Base-by-base conservation (phyloP, 805 yeast species). In the Alloascoidea africana region DNA sequence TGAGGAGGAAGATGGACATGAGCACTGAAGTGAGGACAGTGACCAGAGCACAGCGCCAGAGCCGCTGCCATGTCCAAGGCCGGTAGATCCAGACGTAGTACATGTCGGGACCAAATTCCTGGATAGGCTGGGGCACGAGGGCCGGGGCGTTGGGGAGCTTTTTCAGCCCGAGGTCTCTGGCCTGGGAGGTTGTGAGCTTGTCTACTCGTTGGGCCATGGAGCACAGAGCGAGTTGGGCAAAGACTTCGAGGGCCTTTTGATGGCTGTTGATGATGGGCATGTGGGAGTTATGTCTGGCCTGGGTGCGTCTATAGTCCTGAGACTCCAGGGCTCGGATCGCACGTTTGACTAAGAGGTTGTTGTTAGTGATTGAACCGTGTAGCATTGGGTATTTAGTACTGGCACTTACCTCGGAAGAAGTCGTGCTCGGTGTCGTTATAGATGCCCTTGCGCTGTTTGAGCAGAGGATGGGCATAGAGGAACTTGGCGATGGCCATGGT, bases 21-120 rank as follows among this genome's bases (percentile, higher is more conserved):
- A n/a, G n/a, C n/a, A n/a, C n/a, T n/a, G n/a, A n/a, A n/a, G n/a
- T n/a, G n/a, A n/a, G n/a, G n/a, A n/a, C n/a, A n/a, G n/a, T n/a
- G n/a, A n/a, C n/a, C n/a, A n/a, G n/a, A n/a, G n/a, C n/a, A n/a
- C n/a, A n/a, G n/a, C n/a, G n/a, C n/a, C n/a, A n/a, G n/a, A n/a
- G n/a, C n/a, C n/a, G n/a, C n/a, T n/a, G n/a, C n/a, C n/a, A n/a
- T n/a, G n/a, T n/a, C n/a, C n/a, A n/a, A n/a, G 81, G 80, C 41
- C 70, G 72, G 59, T 75, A 86, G 38, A 73, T 65, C 97, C 97
- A 91, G 34, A 76, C 74, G 51, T 73, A 84, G 58, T 91, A 91
- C 49, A 57, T 53, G 38, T 63, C 62, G 39, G 56, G 62, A 32
- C 52, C 65, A 19, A 59, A 51, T 32, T 50, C 50, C 46, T 63